Base-by-base conservation (phyloP, 768 basidiomycete species). In the Leccinum arenicola region DNA sequence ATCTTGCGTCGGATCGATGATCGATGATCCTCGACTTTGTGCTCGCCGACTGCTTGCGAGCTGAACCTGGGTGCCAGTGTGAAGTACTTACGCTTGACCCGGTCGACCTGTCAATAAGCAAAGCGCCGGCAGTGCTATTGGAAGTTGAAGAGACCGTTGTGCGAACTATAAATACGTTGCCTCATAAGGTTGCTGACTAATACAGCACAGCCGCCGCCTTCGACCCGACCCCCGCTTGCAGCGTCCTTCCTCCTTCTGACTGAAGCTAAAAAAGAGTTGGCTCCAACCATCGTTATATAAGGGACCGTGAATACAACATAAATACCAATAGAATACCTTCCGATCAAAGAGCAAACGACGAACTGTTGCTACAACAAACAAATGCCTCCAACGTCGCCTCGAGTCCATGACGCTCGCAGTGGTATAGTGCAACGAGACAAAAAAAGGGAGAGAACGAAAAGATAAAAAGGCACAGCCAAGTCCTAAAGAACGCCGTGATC, bases 381-480 rank as follows among this genome's bases (percentile, higher is more conserved):
- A 43, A 29, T 47, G 10, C 25, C 21, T n/a, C 35, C 38, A 6
- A 21, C 2, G 14, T 15, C 52, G 23, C 25, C 15, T 27, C 23
- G 48, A 63, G 64, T 59, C 61, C 65, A 25, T 56, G 19, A 43
- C 23, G 19, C 15, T 50, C 47, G 36, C 10, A 33, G 3, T 29
- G 45, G 50, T 50, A 58, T 55, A n/a, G 54, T 57, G 55, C 60
- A 50, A 58, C 49, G 11, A 36, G 21, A 25, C 47, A 49, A 27
- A 50, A 27, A 17, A 23, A 8, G 15, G n/a, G n/a, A 19, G n/a
- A 17, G 25, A 51, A 50, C 4, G 25, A 31, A 19, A 8, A 5
- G 0, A n/a, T 17, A 19, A 51, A 33, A 29, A 29, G 14, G 43
- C 15, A 36, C 12, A 21, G n/a, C 27, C 58, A 33, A 29, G 33